Percentiles rank a stretch among this genome's conserved stretches.
These are phyloP conservation scores for Saccharomycopsis sp. DNA, from an alignment of 805 yeast species.

Conservation along the genomic window DNA sequence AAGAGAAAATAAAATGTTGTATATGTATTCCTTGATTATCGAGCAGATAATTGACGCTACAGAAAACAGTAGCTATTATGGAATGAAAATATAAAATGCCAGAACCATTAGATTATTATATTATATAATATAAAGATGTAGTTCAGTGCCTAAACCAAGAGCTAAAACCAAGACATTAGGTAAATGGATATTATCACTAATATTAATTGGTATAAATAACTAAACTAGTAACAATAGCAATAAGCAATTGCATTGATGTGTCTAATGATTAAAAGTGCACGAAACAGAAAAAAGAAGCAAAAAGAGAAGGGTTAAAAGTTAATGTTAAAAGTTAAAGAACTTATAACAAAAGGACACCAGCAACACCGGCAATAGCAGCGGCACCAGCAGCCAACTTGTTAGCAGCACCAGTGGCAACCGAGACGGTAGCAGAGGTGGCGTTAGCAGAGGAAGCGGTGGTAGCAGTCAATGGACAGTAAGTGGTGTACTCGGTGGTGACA, in stretches of 20 bases:
- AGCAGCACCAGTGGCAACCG: conserved; percentile 19
- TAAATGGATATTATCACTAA: not conserved
- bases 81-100: not conserved
- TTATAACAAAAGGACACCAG: conserved; percentile 21
- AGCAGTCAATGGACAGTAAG: conserved; percentile 12
- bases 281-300: not conserved
- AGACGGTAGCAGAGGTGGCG: not conserved
- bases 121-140: not conserved
- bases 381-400: conserved; percentile 21
- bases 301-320: not conserved
- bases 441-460: conserved; percentile 1
- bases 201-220: not conserved
- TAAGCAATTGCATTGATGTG: not conserved
- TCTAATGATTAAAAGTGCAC: not conserved
- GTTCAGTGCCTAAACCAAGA: not conserved
- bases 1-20: not conserved
- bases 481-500: conserved; percentile 9
- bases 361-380: conserved; percentile 22
- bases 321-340: conserved; percentile 1
- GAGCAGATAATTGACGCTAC: not conserved
- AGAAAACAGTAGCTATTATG: not conserved
- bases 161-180: not conserved
- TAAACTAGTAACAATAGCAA: too few species aligned
- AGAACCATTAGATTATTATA: not conserved
- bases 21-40: not conserved